Conservation (phyloP, 345 rosid genomes). For the Eucalyptus shirleyi region DNA sequence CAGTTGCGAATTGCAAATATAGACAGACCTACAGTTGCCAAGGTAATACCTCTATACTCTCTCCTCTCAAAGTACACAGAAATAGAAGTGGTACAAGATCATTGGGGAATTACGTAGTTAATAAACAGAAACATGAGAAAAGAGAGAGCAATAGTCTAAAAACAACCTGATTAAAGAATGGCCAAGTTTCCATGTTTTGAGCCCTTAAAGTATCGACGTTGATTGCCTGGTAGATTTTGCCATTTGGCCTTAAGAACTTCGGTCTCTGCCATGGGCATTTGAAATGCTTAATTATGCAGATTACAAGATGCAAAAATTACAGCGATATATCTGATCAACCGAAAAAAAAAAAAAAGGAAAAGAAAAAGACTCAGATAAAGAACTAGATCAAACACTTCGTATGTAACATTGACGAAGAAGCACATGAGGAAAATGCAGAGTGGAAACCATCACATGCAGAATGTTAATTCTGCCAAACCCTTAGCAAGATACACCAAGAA, state of each 20-base stretch:
- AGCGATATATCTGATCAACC: background rate
- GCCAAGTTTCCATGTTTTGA: slow-evolving; percentile 87
- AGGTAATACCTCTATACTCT: background rate
- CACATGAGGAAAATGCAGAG: background rate
- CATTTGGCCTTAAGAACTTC: slow-evolving; percentile 56
- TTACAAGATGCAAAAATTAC: background rate
- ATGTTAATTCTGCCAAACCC: background rate
- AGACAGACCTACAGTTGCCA: background rate
- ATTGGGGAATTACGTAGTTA: background rate
- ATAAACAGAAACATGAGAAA: background rate
- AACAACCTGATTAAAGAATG: slow-evolving; percentile 80
- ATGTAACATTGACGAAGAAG: background rate
- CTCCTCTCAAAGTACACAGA: background rate
- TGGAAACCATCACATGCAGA: background rate
- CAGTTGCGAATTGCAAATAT: background rate
- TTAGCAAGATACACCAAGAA: background rate
- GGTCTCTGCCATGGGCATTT: slow-evolving; percentile 49
- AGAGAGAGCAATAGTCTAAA: background rate
- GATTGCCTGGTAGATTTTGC: slow-evolving; percentile 70
- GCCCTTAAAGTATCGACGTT: slow-evolving; percentile 69
- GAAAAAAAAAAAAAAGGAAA: background rate
- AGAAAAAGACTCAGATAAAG: background rate
- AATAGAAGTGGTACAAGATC: background rate
- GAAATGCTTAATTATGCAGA: background rate
- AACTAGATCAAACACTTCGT: background rate